Conservation (phyloP, 441 rosid genomes). For the Pelargonium australe region DNA sequence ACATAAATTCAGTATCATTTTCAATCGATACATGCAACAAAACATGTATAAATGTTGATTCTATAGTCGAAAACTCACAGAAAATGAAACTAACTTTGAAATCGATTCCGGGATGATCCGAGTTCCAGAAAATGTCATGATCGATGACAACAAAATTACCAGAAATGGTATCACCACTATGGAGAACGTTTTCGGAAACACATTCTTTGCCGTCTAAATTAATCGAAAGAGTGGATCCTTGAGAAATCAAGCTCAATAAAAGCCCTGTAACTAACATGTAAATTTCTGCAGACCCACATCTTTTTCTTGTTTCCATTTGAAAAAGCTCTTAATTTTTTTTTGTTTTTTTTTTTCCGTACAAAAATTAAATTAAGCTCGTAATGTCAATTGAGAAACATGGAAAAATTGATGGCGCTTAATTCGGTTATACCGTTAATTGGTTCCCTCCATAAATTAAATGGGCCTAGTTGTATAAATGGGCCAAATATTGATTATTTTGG, state of each 20-base stretch:
- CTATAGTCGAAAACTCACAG: too few relatives aligned
- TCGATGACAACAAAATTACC: slow-evolving; percentile 95
- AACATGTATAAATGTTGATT: neutral
- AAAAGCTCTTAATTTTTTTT: neutral
- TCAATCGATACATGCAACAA: too few relatives aligned
- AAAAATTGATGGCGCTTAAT: neutral
- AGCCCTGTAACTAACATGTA: neutral
- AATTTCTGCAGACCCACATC: neutral
- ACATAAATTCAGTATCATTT: too few relatives aligned
- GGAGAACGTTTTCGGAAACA: slow-evolving; percentile 81
- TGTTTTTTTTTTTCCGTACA: neutral
- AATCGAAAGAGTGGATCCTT: slow-evolving; percentile 63
- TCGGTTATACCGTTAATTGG: neutral
- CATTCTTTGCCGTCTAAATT: slow-evolving; percentile 84
- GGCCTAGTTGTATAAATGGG: neutral
- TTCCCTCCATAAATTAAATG: neutral
- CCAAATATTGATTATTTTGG: neutral
- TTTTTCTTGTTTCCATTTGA: neutral
- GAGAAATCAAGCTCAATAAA: neutral
- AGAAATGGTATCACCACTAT: slow-evolving; percentile 77
- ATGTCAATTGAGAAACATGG: neutral
- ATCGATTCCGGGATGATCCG: slow-evolving; percentile 95
- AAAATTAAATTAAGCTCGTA: neutral
- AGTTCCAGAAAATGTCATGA: slow-evolving; percentile 90
- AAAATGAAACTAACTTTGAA: slow-evolving; percentile 41